A percentile compares a stretch with the other conserved stretches of the same genome.
phyloP scores from a whole-genome alignment of 1,139 yeast species.

The Pichia sp. region DNA sequence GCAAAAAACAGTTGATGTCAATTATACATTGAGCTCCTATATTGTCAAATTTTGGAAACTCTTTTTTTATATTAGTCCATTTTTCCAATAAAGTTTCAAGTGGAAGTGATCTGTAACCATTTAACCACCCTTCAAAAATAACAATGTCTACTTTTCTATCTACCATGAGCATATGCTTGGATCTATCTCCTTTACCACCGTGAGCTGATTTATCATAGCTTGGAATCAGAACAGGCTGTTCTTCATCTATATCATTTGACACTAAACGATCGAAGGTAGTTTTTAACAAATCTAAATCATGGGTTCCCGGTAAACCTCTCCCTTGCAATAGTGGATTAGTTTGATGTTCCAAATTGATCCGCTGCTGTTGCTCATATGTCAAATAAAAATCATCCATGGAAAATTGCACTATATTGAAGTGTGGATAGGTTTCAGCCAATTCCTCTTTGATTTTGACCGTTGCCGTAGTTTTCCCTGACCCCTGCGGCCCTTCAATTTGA shows the following conservation, averaged over 20 bases:
- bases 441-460: slow-evolving; percentile 36
- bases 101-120: slow-evolving; percentile 53
- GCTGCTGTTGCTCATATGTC: slow-evolving; percentile 49
- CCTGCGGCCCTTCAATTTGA: slow-evolving; percentile 86
- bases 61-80: slow-evolving; percentile 16
- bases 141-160: slow-evolving; percentile 47
- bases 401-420: slow-evolving; percentile 42
- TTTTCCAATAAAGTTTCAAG: slow-evolving; percentile 20
- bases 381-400: slow-evolving; percentile 87
- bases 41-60: slow-evolving; percentile 16
- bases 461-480: slow-evolving; percentile 80
- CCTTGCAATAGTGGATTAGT: slow-evolving; percentile 59
- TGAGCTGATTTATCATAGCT: slow-evolving; percentile 70
- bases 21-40: slow-evolving; percentile 20
- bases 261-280: slow-evolving; percentile 24
- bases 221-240: slow-evolving; percentile 59
- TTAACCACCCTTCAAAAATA: slow-evolving; percentile 91
- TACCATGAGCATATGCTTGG: slow-evolving; percentile 29
- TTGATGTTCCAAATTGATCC: slow-evolving; percentile 30
- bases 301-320: slow-evolving; percentile 93
- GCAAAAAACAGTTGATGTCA: slow-evolving; percentile 42
- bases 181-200: slow-evolving; percentile 74
- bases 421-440: slow-evolving; percentile 31
- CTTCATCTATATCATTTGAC: slow-evolving; percentile 21
- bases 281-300: slow-evolving; percentile 48